Conservation (phyloP, 208 protist genomes). For the Ichthyophonus hoferi region DNA sequence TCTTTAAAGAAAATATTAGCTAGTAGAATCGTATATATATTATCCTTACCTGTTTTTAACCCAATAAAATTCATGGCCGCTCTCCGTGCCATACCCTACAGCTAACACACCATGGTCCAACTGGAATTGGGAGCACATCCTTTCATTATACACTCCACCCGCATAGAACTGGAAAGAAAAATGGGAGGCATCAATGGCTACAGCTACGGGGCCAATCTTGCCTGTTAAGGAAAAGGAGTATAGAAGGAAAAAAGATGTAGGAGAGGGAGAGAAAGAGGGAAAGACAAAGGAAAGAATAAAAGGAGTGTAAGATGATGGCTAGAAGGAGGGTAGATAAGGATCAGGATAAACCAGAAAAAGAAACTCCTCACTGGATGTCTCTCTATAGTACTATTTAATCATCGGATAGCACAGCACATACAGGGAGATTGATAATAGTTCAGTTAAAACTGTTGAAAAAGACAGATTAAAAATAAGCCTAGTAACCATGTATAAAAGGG, state of each 20-base stretch:
- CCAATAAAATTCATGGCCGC: conserved; percentile 15
- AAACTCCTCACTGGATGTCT: no score
- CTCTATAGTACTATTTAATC: no score
- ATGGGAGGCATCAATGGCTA: neutral
- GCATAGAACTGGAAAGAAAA: conserved; percentile 22
- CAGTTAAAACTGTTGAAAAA: no score
- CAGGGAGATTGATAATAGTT: no score
- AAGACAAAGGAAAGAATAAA: no score
- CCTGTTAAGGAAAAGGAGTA: neutral
- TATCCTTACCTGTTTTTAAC: conserved; percentile 24
- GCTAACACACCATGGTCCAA: conserved; percentile 34
- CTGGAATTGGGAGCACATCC: neutral
- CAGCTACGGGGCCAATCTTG: neutral
- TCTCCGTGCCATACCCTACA: conserved; percentile 26
- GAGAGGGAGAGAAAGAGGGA: neutral
- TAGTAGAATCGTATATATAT: neutral
- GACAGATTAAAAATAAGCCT: no score
- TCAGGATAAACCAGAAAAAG: no score
- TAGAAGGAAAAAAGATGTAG: neutral
- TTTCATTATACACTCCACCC: conserved; percentile 24
- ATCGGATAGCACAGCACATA: no score
- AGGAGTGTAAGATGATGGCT: no score
- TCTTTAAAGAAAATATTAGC: neutral
- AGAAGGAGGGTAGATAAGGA: no score
- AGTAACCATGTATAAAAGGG: no score